Evolutionary conservation across 129 eudicot species (phyloP), one percentile per base, ranked within the genome.

Genomic region (Heracleum sosnowskyi): DNA sequence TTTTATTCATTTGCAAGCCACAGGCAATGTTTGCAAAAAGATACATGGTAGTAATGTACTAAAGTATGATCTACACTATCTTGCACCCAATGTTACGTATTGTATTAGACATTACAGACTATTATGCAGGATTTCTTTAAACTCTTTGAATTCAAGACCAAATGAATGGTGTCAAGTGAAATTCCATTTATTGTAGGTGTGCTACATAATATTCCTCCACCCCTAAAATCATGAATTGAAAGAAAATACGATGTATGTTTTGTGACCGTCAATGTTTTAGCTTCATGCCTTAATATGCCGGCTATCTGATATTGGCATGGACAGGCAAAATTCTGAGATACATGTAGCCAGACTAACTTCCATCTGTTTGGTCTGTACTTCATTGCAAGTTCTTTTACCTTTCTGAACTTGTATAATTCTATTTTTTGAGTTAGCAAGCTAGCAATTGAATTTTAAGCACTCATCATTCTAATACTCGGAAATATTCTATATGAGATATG

Each of bases 401-500:
- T 13, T n/a, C 16, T 31, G 35, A 31, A 31, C 39, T 64, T 64
- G 40, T 31, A 31, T 66, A 9, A 31, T 31, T 66, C 4, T 4
- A 31, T 31, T 29, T 64, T 66, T 66, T 4, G 11, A 66, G 37
- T 31, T 10, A 60, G 68, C 68, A 60, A 60, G 68, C 4, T 60
- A 60, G 1, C 33, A 26, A 11, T 55, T 10, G 12, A 60, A 60
- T 26, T 60, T 26, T 60, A 10, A 2, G 33, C 24, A 41, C 49
- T 42, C 35, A 33, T 44, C 22, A 35, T 74, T 40, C 72, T 35
- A 11, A 47, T 62, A 47, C 57, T 64, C 26, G 45, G n/a, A 7
- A 46, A 47, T 22, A 40, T 57, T 33, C 8, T 17, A 76, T 11
- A 41, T 24, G 55, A 66, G 79, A 64, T 63, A 31, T 85, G 84